Conservation (phyloP, 1,139 yeast species). For the Geotrichum phurueaensis region DNA sequence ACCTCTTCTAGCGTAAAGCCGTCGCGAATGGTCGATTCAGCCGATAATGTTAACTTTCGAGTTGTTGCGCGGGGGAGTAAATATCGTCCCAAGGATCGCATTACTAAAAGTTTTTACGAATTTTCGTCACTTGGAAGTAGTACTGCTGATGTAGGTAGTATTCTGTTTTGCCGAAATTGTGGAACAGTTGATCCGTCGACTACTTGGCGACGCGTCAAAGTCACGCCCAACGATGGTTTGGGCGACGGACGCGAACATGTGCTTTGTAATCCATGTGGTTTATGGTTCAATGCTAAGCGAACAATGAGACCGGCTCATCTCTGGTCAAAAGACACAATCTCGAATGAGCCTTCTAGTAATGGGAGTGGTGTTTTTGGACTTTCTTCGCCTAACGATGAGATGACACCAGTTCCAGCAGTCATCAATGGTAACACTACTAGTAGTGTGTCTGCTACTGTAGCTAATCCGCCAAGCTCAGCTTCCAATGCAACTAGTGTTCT, state of each 20-base stretch:
- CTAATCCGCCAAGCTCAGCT: not conserved
- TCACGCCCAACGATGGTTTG: not conserved
- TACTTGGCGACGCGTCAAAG: constrained; percentile 32
- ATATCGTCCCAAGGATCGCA: constrained; percentile 1
- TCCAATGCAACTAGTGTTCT: not conserved
- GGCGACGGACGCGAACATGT: constrained; percentile 20
- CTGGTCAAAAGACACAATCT: constrained; percentile 4
- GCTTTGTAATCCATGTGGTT: constrained; percentile 38
- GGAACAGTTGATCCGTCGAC: constrained; percentile 35
- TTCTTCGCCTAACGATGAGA: constrained; percentile 2
- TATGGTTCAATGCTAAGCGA: constrained; percentile 32
- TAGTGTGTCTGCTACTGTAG: not conserved
- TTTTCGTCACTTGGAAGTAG: not conserved
- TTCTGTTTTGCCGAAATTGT: constrained; percentile 35
- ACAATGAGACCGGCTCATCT: constrained; percentile 32
- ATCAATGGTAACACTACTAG: not conserved
- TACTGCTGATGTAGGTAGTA: not conserved
- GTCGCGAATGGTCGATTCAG: not conserved
- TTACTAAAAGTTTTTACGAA: constrained; percentile 1
- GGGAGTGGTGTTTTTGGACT: not conserved
- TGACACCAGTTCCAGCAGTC: not conserved
- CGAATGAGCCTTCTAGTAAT: not conserved
- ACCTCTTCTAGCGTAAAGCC: not conserved
- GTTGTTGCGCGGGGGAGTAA: constrained; percentile 8
- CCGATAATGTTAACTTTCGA: not conserved